phyloP scores from a whole-genome alignment of 2,329 filamentous ascomycete species.

The Ceratocystis ficicola region DNA sequence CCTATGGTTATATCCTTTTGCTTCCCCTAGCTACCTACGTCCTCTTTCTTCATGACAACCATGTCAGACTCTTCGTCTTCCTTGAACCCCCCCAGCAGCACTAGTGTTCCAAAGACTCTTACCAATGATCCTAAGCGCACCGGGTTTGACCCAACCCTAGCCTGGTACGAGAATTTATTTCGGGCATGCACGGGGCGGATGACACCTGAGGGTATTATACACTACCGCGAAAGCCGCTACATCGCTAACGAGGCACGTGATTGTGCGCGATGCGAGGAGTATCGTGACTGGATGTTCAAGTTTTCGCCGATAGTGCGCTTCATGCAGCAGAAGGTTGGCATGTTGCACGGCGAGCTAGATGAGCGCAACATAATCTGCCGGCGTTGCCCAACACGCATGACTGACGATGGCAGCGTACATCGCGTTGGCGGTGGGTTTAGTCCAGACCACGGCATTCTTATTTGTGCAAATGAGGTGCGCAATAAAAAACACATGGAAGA shows the following conservation, averaged over 20 bases:
- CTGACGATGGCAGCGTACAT: slow-evolving; percentile 48
- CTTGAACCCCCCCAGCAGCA: not conserved
- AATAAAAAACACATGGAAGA: slow-evolving; percentile 78
- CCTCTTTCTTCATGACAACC: not conserved
- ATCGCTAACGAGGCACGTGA: slow-evolving; percentile 62
- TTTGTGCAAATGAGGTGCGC: slow-evolving; percentile 85
- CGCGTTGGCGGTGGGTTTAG: slow-evolving; percentile 69
- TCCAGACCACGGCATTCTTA: slow-evolving; percentile 71
- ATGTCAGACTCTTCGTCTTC: slow-evolving; percentile 13
- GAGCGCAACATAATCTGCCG: slow-evolving; percentile 67
- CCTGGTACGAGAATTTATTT: slow-evolving; percentile 76
- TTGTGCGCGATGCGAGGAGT: slow-evolving; percentile 67
- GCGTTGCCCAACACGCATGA: slow-evolving; percentile 54
- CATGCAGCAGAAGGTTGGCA: slow-evolving; percentile 66
- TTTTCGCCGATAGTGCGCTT: slow-evolving; percentile 82
- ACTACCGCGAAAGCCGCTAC: slow-evolving; percentile 70
- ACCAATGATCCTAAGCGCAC: slow-evolving; percentile 49
- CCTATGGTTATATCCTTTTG: not conserved
- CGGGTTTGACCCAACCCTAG: slow-evolving; percentile 48
- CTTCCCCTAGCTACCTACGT: not conserved
- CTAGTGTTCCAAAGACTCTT: slow-evolving; percentile 29
- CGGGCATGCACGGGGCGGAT: slow-evolving; percentile 64
- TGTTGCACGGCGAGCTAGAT: slow-evolving; percentile 66
- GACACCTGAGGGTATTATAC: slow-evolving; percentile 53
- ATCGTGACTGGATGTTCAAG: slow-evolving; percentile 70